Base-by-base conservation (phyloP, 352 stramenopile species). In the Saprolegnia diclina region DNA sequence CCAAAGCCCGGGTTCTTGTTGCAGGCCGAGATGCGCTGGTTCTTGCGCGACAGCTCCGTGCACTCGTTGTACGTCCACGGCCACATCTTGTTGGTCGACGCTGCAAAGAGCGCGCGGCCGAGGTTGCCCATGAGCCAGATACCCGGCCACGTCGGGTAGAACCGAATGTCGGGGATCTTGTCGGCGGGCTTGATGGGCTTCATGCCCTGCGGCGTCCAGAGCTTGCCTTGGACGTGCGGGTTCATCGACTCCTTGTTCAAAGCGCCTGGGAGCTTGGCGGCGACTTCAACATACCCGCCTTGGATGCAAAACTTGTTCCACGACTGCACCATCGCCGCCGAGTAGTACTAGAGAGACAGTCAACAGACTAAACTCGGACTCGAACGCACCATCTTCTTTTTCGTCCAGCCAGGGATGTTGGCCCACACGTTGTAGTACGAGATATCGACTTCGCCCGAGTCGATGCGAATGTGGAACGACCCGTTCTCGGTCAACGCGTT, bases 291-390 rank as follows among this genome's bases (percentile, higher is more conserved):
- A 72, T 97, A 96, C 14, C 91, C 93, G 48, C 93, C 92, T 44
- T 93, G 94, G 73, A 97, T 97, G 74, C 91, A 98, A 67, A 98
- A 98, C 77, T 98, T 98, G 80, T 98, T 94, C 93, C 93, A 98
- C 35, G 73, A 78, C 72, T 97, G 91, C 6, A 98, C 42, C 90
- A 98, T 97, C 0, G 86, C 94, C 38, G 85, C 85, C 21, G 76
- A 74, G 64, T 85, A 90, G 61, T 80, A 82, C 74, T 91, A 85
- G 38, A 38, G 32, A 78, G 19, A 62, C 2, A 16, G 35, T 63
- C 21, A 62, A n/a, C 9, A 62, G 4, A 9, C 6, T 38, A 42
- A n/a, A n/a, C n/a, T n/a, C n/a, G n/a, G n/a, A n/a, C n/a, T n/a
- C n/a, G 24, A 38, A 38, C 52, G 52, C 38, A 78, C 75, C 38